phyloP scores from a whole-genome alignment of 306 rosid species.

The Cicer bijugum region DNA sequence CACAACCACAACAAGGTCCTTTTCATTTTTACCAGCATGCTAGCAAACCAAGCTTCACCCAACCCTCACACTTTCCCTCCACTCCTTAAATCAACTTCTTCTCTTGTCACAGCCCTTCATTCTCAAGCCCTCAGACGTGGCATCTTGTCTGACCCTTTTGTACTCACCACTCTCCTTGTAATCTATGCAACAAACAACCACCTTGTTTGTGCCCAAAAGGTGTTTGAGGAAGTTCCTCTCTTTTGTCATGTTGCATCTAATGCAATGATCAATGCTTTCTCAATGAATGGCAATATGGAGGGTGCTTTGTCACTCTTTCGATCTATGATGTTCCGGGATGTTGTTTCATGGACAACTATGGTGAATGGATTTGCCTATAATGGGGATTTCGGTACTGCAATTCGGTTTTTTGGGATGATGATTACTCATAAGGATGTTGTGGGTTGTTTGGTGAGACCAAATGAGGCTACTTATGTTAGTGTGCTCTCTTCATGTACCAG shows the following conservation, averaged over 20 bases:
- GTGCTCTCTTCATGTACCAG: constrained; percentile 66
- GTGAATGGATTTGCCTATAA: constrained; percentile 64
- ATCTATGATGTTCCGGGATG: constrained; percentile 58
- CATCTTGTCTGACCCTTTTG: constrained; percentile 56
- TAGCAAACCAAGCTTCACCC: constrained; percentile 57
- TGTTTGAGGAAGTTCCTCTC: constrained; percentile 73
- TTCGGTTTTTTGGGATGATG: constrained; percentile 64
- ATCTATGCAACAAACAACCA: constrained; percentile 43
- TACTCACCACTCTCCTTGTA: constrained; percentile 62
- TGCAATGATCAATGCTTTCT: constrained; percentile 70
- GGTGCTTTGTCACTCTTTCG: constrained; percentile 59
- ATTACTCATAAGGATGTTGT: constrained; percentile 50
- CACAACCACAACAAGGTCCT: constrained; percentile 48
- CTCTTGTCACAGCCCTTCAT: constrained; percentile 55
- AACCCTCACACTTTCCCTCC: constrained; percentile 76
- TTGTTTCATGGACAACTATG: constrained; percentile 76
- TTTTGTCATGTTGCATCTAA: constrained; percentile 62
- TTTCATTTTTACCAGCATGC: constrained; percentile 73
- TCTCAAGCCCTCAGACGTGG: constrained; percentile 65
- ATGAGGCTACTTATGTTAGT: constrained; percentile 77
- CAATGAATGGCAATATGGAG: constrained; percentile 64
- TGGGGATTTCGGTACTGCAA: constrained; percentile 54
- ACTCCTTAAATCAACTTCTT: constrained; percentile 52
- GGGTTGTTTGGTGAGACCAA: constrained; percentile 61
- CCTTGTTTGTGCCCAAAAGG: constrained; percentile 54